Evolutionary conservation across 768 basidiomycete genomes (phyloP), one percentile per base, ranked within the genome.

Genomic region (Rhizopogon rudus): DNA sequence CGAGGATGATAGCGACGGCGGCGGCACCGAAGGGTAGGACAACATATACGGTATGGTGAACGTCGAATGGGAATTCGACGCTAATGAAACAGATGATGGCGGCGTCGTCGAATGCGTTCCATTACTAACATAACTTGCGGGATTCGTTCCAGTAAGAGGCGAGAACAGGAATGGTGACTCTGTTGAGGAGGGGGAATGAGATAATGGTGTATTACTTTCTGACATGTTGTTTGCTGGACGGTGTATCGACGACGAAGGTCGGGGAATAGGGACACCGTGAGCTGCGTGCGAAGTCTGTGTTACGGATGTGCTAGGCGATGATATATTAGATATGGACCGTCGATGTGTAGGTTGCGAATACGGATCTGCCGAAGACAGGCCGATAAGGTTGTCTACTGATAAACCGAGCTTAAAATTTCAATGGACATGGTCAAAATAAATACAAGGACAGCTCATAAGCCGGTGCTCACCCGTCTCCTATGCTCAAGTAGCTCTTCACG

Each of bases 401-500:
- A 89, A 65, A n/a, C 87, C 87, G 29, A 88, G 74, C 90, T 91
- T 56, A 40, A 40, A 25, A 4, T 4, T 25, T 25, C 1, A 25
- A 39, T 42, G 43, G 40, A 40, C n/a, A 42, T 40, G 31, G 10
- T 41, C 17, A 39, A 35, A 53, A 49, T 40, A 59, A 51, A 52
- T 42, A 56, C 51, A 48, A 54, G 12, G 44, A 48, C 45, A 9
- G 42, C 33, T 39, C 39, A 54, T 53, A 58, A 54, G 40, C 35
- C 14, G 40, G 45, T 39, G 54, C 91, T 71, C 71, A 91, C 89
- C 68, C 88, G 75, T 60, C 83, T 74, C 56, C 91, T 71, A 63
- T 88, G 83, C 43, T 89, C 86, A 53, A 93, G 84, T 57, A 93
- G 71, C 69, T 93, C 91, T 69, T 91, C 91, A 31, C 89, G 77